Evolutionary conservation across 768 basidiomycete genomes (phyloP).

Genomic region (Holtermannia corniformis): DNA sequence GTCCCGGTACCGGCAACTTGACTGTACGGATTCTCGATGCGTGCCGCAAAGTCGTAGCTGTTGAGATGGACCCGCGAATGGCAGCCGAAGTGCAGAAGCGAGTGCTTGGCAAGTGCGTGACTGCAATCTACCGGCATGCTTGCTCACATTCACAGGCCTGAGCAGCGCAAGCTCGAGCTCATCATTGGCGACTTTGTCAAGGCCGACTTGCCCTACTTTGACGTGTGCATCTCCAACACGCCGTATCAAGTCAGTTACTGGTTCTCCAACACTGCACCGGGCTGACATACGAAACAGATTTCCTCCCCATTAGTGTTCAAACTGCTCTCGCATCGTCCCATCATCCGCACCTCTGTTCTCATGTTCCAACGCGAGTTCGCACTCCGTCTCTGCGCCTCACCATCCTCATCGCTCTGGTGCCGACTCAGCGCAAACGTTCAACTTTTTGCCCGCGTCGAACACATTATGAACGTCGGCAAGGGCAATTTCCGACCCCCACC

Average conservation of each 20-base stretch:
- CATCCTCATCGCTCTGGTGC: slow-evolving; percentile 80
- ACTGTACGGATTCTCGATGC: slow-evolving; percentile 88
- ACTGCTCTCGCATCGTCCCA: slow-evolving; percentile 86
- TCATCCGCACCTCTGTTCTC: slow-evolving; percentile 87
- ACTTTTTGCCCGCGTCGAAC: slow-evolving; percentile 90
- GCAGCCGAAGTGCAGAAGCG: slow-evolving; percentile 94
- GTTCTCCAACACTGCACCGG: no score
- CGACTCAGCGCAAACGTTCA: slow-evolving; percentile 93
- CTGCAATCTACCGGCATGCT: not conserved
- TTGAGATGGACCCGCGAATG: slow-evolving; percentile 94
- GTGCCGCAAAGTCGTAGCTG: slow-evolving; percentile 81
- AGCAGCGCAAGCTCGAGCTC: slow-evolving; percentile 88
- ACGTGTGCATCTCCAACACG: slow-evolving; percentile 98
- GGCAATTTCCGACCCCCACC: slow-evolving; percentile 96
- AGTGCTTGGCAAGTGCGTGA: slow-evolving; percentile 89
- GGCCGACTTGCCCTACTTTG: slow-evolving; percentile 94
- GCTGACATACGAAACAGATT: slow-evolving; percentile 47
- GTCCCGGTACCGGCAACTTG: slow-evolving; percentile 93
- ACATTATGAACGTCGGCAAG: slow-evolving; percentile 90
- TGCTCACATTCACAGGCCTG: slow-evolving; percentile 57
- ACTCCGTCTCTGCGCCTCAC: slow-evolving; percentile 74
- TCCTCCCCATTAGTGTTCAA: slow-evolving; percentile 96
- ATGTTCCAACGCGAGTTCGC: slow-evolving; percentile 99
- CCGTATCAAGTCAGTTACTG: slow-evolving; percentile 65
- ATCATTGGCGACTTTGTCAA: slow-evolving; percentile 98